phyloP scores from a whole-genome alignment of 805 yeast genomes.

The Myxozyma sirexii region DNA sequence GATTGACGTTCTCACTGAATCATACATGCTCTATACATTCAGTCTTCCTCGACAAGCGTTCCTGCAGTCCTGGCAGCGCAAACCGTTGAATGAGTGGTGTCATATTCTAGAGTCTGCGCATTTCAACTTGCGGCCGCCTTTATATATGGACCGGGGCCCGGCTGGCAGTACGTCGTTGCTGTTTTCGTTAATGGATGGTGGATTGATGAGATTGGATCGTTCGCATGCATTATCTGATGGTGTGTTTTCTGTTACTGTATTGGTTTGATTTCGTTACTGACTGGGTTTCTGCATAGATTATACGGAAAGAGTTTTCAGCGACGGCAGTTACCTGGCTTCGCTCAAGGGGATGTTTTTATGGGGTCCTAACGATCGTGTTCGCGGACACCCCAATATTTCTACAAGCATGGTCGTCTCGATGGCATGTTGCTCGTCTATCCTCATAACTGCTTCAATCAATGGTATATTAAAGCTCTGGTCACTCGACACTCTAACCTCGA shows the following conservation, averaged over 20 bases:
- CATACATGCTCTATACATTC: slow-evolving; percentile 22
- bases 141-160: slow-evolving; percentile 53
- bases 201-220: slow-evolving; percentile 50
- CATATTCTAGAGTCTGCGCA: slow-evolving; percentile 34
- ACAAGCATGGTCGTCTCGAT: slow-evolving; percentile 45
- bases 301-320: slow-evolving; percentile 52
- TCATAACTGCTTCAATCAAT: slow-evolving; percentile 58
- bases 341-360: slow-evolving; percentile 41
- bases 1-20: slow-evolving; percentile 21
- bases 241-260: neutral
- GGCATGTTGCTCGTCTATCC: slow-evolving; percentile 37
- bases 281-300: slow-evolving; percentile 18
- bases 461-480: slow-evolving; percentile 65
- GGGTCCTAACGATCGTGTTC: slow-evolving; percentile 44
- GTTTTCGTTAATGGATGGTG: slow-evolving; percentile 75
- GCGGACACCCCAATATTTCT: slow-evolving; percentile 50
- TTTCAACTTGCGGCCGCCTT: slow-evolving; percentile 60
- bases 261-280: neutral
- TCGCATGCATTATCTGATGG: slow-evolving; percentile 37
- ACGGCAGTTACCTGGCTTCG: slow-evolving; percentile 49
- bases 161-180: slow-evolving; percentile 47
- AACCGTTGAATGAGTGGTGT: slow-evolving; percentile 27
- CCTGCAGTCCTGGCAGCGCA: slow-evolving; percentile 16
- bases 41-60: slow-evolving; percentile 6
- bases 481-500: slow-evolving; percentile 43